These are phyloP conservation scores for Tuber indicum DNA, from an alignment of 495 filamentous ascomycete genomes.

Conservation along the genomic window DNA sequence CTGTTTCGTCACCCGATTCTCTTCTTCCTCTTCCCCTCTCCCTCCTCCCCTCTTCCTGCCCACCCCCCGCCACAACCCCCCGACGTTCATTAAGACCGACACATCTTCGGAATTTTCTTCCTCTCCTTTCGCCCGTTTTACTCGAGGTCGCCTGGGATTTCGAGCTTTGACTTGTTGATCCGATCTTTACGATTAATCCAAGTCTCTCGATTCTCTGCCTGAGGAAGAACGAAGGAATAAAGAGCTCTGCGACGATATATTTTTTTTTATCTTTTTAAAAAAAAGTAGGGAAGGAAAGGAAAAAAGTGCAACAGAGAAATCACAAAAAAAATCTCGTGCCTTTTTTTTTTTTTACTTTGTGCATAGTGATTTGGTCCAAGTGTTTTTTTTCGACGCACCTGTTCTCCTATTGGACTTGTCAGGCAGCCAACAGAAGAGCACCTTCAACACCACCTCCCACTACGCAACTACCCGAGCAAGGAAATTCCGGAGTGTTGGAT, in stretches of 20 bases:
- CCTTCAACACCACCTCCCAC: not conserved
- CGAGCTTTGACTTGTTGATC: slow-evolving; percentile 1
- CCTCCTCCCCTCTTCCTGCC: slow-evolving; percentile 19
- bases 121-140: slow-evolving; percentile 37
- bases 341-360: slow-evolving; percentile 4
- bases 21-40: slow-evolving; percentile 5
- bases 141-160: slow-evolving; percentile 36
- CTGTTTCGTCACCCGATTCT: slow-evolving; percentile 35
- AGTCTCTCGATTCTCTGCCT: not conserved
- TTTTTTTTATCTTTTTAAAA: not conserved
- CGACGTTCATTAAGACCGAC: not conserved
- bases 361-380: slow-evolving; percentile 5
- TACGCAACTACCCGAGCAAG: slow-evolving; percentile 7
- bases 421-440: slow-evolving; percentile 9
- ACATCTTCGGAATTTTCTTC: not conserved
- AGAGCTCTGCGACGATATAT: not conserved
- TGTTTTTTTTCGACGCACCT: slow-evolving; percentile 1
- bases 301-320: not conserved
- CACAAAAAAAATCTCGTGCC: not conserved
- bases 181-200: not conserved
- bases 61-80: slow-evolving; percentile 18
- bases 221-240: not conserved
- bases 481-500: slow-evolving; percentile 27
- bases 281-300: not conserved
- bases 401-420: slow-evolving; percentile 26